Conservation (phyloP, 371 early-diverging fungal species). For the Apophysomyces elegans region DNA sequence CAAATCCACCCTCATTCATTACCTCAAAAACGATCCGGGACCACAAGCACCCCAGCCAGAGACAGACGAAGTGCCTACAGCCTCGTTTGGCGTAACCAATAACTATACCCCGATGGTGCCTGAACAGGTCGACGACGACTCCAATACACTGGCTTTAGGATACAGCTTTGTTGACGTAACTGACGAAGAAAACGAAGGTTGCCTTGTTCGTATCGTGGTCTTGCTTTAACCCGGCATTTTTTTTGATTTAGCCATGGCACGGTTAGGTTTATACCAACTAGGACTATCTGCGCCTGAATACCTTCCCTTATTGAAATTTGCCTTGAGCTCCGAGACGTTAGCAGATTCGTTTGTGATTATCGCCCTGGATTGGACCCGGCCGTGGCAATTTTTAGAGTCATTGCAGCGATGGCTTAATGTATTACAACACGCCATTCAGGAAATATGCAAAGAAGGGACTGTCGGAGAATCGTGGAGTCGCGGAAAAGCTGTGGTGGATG, state of each 20-base stretch:
- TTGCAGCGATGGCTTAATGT: conserved; percentile 78
- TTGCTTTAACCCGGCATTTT: not conserved
- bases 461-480: conserved; percentile 51
- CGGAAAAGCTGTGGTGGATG: conserved; percentile 67
- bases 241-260: conserved; percentile 65
- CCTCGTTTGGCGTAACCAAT: conserved; percentile 24
- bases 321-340: conserved; percentile 66
- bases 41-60: conserved; percentile 33
- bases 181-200: conserved; percentile 79
- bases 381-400: conserved; percentile 82
- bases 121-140: conserved; percentile 25
- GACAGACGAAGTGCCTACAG: conserved; percentile 29
- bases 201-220: not conserved
- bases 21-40: conserved; percentile 60
- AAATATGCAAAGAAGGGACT: conserved; percentile 51
- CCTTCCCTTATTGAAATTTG: conserved; percentile 69
- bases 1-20: conserved; percentile 68
- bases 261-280: conserved; percentile 81
- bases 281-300: conserved; percentile 70
- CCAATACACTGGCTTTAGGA: conserved; percentile 66
- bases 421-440: conserved; percentile 55
- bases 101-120: conserved; percentile 30
- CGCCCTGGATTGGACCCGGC: conserved; percentile 87
- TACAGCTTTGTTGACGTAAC: conserved; percentile 79
- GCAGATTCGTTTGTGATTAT: conserved; percentile 68